Evolutionary conservation across 208 protist species (phyloP), one percentile per base, ranked within the genome.

Genomic region (Trypanosoma rangeli): DNA sequence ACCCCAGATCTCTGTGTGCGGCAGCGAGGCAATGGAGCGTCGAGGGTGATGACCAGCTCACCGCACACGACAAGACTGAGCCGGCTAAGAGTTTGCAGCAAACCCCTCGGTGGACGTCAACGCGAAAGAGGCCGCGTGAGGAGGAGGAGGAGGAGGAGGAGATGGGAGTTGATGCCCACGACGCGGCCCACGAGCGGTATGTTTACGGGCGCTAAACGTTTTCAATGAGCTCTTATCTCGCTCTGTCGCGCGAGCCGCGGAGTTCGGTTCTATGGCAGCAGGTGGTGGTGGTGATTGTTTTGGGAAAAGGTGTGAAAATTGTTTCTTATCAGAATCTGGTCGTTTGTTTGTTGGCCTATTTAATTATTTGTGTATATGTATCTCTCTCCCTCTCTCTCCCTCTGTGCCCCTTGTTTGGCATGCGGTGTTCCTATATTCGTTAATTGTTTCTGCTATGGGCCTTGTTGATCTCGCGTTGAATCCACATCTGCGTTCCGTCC

Each of bases 101-200:
- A 3, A 10, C 16, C 7, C 20, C 8, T 44, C 56, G 31, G n/a
- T 33, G 15, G 15, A 29, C 46, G 18, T 22, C 13, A 20, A 29
- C 16, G 13, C 53, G 42, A 42, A 71, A 71, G 46, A 12, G 66
- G 3, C n/a, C 24, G 2, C 66, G 66, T n/a, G 66, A 71, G 64
- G 56, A 53, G 28, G 56, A 53, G 28, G 53, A 55, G 8, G 44
- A 20, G 7, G 49, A 24, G 16, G n/a, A 55, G 8, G 44, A 20
- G 7, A 18, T 26, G 16, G n/a, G 7, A 18, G 5, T 59, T 5
- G 46, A 48, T 68, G 64, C 22, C 24, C 28, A 7, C 39, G 48
- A 20, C 8, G 8, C 26, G 5, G 35, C 8, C 44, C 12, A 13
- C 15, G 13, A 31, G 52, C 44, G 65, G 35, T n/a, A 24, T 12